phyloP scores from a whole-genome alignment of 306 rosid species.

The Luffa acutangula region DNA sequence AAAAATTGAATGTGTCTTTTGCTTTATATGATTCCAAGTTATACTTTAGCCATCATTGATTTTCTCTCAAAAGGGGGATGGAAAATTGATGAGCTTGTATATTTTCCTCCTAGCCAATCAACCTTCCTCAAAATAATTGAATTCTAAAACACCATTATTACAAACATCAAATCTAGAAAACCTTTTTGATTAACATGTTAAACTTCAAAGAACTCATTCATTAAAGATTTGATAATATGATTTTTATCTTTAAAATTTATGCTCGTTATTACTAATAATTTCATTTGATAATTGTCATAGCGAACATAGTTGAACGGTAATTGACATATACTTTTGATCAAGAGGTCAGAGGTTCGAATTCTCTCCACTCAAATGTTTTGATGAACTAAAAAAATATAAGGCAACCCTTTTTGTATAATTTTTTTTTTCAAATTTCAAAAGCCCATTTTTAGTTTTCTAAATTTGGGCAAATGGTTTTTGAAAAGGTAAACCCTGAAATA shows the following conservation, averaged over 20 bases:
- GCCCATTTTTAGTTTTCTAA: background rate
- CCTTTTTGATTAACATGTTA: background rate
- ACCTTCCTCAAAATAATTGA: conserved; percentile 5
- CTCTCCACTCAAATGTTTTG: too few species aligned
- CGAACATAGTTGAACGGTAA: too few species aligned
- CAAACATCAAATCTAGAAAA: background rate
- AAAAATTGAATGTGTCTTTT: background rate
- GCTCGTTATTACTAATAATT: background rate
- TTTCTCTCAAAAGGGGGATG: background rate
- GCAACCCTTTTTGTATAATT: too few species aligned
- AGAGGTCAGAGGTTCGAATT: too few species aligned
- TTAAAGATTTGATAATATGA: background rate
- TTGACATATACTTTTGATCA: too few species aligned
- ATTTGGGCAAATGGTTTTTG: background rate
- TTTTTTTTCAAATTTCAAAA: too few species aligned
- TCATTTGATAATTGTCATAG: background rate
- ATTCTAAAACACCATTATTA: conserved; percentile 1
- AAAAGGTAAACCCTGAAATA: background rate
- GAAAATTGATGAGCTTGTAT: background rate
- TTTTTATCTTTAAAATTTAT: background rate
- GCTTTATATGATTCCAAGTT: conserved; percentile 7
- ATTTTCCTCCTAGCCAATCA: background rate
- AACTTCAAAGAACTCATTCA: background rate
- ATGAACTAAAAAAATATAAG: too few species aligned
- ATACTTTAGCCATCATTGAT: conserved; percentile 2